Percentiles rank a stretch among this genome's conserved stretches.
Conservation (phyloP, 139 green algal species). For the Coelastrella sp. region DNA sequence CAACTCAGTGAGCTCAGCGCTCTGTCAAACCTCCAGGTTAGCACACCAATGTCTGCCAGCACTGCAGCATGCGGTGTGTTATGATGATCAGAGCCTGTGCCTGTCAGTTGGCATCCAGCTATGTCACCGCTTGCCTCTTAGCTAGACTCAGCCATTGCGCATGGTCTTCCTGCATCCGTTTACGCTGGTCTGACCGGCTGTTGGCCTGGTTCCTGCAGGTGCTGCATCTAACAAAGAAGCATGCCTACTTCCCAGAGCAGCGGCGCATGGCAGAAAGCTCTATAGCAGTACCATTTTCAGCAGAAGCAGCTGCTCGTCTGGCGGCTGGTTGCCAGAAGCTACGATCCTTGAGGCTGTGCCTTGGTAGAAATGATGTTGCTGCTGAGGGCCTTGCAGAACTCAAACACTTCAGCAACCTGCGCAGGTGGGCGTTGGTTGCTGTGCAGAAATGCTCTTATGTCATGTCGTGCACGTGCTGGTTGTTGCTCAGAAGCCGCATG, state of each 20-base stretch:
- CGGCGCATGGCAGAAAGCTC: constrained; percentile 39
- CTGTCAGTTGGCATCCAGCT: too few relatives aligned
- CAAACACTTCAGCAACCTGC: constrained; percentile 19
- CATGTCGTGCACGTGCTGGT: too few relatives aligned
- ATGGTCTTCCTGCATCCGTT: too few relatives aligned
- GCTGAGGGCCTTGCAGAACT: constrained; percentile 42
- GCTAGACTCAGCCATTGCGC: too few relatives aligned
- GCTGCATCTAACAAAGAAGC: constrained; percentile 44
- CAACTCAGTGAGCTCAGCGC: constrained; percentile 36
- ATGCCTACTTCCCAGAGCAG: constrained; percentile 49
- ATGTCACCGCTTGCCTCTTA: too few relatives aligned
- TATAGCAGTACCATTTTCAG: constrained; percentile 36
- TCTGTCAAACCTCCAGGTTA: constrained; percentile 37
- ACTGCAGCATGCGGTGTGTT: too few relatives aligned
- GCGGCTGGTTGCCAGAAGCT: constrained; percentile 40
- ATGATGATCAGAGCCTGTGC: too few relatives aligned
- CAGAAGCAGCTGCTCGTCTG: background rate
- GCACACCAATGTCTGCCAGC: background rate
- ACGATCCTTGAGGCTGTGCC: constrained; percentile 40
- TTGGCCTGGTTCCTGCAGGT: constrained; percentile 4
- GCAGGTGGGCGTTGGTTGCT: background rate
- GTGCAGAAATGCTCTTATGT: too few relatives aligned
- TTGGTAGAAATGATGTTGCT: constrained; percentile 29
- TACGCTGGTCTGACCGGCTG: too few relatives aligned
- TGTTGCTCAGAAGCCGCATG: too few relatives aligned